A percentile compares a stretch with the other conserved stretches of the same genome.
These are phyloP conservation scores for Cordyceps militaris DNA, from an alignment of 2,329 filamentous ascomycete genomes.

Conservation along the genomic window DNA sequence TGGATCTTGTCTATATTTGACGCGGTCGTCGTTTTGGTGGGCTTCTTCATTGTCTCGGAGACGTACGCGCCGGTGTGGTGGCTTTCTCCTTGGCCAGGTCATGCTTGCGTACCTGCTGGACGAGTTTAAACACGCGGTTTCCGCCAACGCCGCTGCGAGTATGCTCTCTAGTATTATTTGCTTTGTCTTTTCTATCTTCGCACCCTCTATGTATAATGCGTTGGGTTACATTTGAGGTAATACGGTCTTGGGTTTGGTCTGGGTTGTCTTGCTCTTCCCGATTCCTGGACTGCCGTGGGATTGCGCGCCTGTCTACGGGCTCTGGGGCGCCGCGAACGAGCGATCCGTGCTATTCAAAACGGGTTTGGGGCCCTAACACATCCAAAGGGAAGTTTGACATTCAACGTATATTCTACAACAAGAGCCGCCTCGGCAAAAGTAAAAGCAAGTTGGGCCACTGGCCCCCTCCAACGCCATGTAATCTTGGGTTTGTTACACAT, in stretches of 20 bases:
- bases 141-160: conserved; percentile 15
- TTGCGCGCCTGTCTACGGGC: neutral
- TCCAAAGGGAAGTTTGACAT: neutral
- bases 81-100: conserved; percentile 45
- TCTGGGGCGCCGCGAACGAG: neutral
- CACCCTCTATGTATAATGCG: conserved; percentile 15
- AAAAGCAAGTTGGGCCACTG: neutral
- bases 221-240: conserved; percentile 17
- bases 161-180: conserved; percentile 17
- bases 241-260: neutral
- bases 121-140: conserved; percentile 16
- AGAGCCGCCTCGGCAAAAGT: neutral
- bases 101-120: conserved; percentile 40
- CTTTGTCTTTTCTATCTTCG: conserved; percentile 18
- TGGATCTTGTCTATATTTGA: conserved; percentile 55
- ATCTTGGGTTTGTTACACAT: neutral
- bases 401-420: neutral
- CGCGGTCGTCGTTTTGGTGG: conserved; percentile 47
- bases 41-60: conserved; percentile 42
- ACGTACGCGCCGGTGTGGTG: conserved; percentile 57
- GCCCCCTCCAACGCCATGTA: conserved; percentile 5
- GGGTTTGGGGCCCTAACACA: too few relatives aligned
- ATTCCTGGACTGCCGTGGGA: neutral
- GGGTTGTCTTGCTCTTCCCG: neutral
- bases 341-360: too few relatives aligned